phyloP scores from a whole-genome alignment of 495 filamentous ascomycete species.

The Talaromyces thailandensis region DNA sequence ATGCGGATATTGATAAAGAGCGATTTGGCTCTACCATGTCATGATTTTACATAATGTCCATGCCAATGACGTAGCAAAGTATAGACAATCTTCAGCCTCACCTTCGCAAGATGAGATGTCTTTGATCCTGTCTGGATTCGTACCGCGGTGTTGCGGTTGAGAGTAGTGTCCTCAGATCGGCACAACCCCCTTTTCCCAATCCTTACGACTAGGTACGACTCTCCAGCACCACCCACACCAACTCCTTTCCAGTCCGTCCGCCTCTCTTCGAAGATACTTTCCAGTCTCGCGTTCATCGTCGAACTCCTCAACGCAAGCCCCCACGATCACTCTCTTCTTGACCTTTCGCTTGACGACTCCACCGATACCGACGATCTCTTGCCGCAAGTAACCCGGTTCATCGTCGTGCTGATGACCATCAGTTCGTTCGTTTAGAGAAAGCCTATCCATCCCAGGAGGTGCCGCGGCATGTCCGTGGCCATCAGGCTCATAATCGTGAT shows the following conservation, averaged over 20 bases:
- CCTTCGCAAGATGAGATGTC: background rate
- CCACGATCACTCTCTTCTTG: constrained; percentile 65
- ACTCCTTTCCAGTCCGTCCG: constrained; percentile 33
- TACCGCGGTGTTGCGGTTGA: background rate
- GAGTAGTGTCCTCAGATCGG: background rate
- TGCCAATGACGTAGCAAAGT: background rate
- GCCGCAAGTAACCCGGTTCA: constrained; percentile 61
- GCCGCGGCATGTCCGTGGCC: background rate
- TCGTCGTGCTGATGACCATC: constrained; percentile 24
- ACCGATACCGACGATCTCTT: constrained; percentile 83
- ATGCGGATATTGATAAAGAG: background rate
- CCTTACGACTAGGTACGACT: constrained; percentile 20
- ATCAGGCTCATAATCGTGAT: background rate
- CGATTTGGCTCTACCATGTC: background rate
- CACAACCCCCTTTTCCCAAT: background rate
- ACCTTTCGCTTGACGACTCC: constrained; percentile 75
- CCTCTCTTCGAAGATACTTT: constrained; percentile 57
- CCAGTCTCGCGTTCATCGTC: constrained; percentile 63
- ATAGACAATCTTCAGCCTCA: background rate
- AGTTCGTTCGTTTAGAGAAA: background rate
- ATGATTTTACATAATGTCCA: background rate
- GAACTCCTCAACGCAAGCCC: constrained; percentile 72
- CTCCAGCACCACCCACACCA: constrained; percentile 48
- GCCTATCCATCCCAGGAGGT: background rate
- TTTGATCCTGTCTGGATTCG: background rate